phyloP scores from a whole-genome alignment of 768 basidiomycete species.

The Lactarius hatsudake region DNA sequence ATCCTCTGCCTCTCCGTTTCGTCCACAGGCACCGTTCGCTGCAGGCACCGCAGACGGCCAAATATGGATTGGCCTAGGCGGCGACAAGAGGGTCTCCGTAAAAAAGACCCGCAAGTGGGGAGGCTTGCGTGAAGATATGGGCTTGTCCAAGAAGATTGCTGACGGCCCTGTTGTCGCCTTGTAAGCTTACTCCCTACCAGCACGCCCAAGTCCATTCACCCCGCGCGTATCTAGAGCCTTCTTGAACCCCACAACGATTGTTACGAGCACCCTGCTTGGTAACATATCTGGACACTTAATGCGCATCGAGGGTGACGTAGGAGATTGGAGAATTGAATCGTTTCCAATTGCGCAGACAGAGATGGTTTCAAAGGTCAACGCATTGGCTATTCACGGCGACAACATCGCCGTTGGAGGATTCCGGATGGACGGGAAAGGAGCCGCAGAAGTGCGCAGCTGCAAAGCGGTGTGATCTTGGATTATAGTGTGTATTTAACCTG shows the following conservation, averaged over 20 bases:
- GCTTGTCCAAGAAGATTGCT: constrained; percentile 49
- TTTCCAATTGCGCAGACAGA: constrained; percentile 46
- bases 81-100: constrained; percentile 45
- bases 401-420: constrained; percentile 64
- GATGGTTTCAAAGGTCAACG: constrained; percentile 61
- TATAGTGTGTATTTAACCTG: not conserved
- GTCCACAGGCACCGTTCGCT: constrained; percentile 54
- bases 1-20: constrained; percentile 62
- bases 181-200: constrained; percentile 40
- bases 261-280: constrained; percentile 63
- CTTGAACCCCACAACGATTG: constrained; percentile 47
- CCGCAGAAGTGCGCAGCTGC: constrained; percentile 36
- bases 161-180: constrained; percentile 73
- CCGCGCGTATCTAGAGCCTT: constrained; percentile 4
- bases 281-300: constrained; percentile 50
- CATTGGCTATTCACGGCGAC: constrained; percentile 47
- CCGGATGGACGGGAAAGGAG: constrained; percentile 52
- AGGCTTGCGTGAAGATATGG: constrained; percentile 53
- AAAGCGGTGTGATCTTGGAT: not conserved
- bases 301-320: constrained; percentile 38
- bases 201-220: not conserved
- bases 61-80: constrained; percentile 65
- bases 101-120: constrained; percentile 69
- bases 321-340: constrained; percentile 42
- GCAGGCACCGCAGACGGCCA: constrained; percentile 77